Conservation (phyloP, 2,329 filamentous ascomycete genomes). For the Alternaria ethzedia region DNA sequence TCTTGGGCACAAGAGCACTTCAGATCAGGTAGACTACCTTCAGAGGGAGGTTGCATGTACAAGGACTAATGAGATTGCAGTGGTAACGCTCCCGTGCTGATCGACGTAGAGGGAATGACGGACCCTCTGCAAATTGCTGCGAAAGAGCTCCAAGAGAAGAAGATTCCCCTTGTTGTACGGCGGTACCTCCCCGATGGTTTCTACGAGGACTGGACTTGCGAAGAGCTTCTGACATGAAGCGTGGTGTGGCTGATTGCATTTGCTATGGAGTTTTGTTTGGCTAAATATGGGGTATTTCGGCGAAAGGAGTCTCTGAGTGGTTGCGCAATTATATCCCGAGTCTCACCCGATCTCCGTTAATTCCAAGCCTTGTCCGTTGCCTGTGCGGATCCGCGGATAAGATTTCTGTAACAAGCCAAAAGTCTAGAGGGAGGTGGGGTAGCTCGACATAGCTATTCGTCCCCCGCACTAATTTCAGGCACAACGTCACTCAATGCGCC, state of each 20-base stretch:
- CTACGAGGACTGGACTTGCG: slow-evolving; percentile 99
- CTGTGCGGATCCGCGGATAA: slow-evolving; percentile 44
- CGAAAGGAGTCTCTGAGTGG: slow-evolving; percentile 42
- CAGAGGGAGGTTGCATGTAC: neutral
- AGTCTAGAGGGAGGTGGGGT: slow-evolving; percentile 40
- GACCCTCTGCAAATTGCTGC: slow-evolving; percentile 97
- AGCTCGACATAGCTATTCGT: slow-evolving; percentile 30
- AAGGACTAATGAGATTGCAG: slow-evolving; percentile 55
- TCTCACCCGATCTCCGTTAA: slow-evolving; percentile 40
- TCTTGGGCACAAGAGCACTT: slow-evolving; percentile 88
- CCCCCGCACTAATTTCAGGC: slow-evolving; percentile 39
- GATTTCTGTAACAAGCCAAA: slow-evolving; percentile 29
- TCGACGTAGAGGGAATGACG: slow-evolving; percentile 96
- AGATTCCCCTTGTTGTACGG: slow-evolving; percentile 94
- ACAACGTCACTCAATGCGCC: slow-evolving; percentile 41
- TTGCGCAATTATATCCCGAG: slow-evolving; percentile 40
- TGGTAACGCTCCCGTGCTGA: slow-evolving; percentile 96
- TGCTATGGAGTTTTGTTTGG: slow-evolving; percentile 42
- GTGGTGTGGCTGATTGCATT: slow-evolving; percentile 37
- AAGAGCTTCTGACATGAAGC: slow-evolving; percentile 73
- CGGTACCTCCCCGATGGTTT: slow-evolving; percentile 96
- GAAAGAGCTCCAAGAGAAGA: slow-evolving; percentile 97
- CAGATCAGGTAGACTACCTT: slow-evolving; percentile 80
- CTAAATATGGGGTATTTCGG: slow-evolving; percentile 39
- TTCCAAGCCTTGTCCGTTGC: slow-evolving; percentile 31